phyloP scores from a whole-genome alignment of 306 rosid genomes.

The Sphenostylis stenocarpa region DNA sequence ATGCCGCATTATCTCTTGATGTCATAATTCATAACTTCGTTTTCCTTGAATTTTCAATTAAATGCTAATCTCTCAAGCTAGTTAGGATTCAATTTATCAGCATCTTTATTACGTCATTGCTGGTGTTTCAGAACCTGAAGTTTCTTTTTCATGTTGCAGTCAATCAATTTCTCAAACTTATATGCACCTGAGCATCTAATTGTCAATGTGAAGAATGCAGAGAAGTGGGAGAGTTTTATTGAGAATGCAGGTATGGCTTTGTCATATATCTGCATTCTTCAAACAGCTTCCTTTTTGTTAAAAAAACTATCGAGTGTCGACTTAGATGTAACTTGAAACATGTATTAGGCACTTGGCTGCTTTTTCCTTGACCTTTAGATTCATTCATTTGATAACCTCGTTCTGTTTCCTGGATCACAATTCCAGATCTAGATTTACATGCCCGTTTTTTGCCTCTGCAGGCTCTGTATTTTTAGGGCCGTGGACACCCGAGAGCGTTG shows the following conservation, averaged over 20 bases:
- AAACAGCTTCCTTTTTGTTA: background rate
- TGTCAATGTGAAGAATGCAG: conserved; percentile 78
- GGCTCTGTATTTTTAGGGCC: conserved; percentile 84
- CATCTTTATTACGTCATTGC: background rate
- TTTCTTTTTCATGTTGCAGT: conserved; percentile 53
- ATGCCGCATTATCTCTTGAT: background rate
- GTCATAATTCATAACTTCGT: background rate
- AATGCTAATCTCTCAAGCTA: background rate
- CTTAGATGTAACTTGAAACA: background rate
- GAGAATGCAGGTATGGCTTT: conserved; percentile 70
- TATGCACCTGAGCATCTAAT: conserved; percentile 93
- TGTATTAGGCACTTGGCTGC: background rate
- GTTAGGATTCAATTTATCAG: background rate
- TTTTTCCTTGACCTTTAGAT: background rate
- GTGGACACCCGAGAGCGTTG: conserved; percentile 94
- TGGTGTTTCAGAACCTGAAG: background rate
- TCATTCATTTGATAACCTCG: background rate
- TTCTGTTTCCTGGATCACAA: background rate
- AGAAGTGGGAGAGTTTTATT: conserved; percentile 82
- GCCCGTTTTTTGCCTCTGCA: conserved; percentile 29
- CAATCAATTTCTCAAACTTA: conserved; percentile 73
- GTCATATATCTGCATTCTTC: background rate
- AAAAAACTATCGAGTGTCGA: background rate
- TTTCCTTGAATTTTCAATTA: background rate
- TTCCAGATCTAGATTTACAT: background rate